A percentile compares a stretch with the other conserved stretches of the same genome.
Conservation (phyloP, 2,329 filamentous ascomycete species). For the Graphilbum fragrans region DNA sequence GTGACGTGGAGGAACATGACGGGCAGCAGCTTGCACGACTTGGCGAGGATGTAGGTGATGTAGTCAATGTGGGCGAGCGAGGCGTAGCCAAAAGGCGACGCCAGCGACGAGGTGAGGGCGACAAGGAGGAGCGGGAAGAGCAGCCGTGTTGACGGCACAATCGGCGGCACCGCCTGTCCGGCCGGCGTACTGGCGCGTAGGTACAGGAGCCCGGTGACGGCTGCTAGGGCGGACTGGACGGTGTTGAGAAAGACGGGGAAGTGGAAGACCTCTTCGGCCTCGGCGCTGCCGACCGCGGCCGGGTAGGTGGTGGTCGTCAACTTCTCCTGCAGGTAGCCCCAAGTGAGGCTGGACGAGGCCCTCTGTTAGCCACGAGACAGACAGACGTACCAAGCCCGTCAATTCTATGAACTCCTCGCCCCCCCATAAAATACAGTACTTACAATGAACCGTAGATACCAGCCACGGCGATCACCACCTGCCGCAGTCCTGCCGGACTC, state of each 20-base stretch:
- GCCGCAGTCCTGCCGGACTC: constrained; percentile 46
- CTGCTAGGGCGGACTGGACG: constrained; percentile 83
- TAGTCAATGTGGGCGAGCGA: constrained; percentile 91
- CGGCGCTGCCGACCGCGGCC: constrained; percentile 20
- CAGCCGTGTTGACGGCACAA: constrained; percentile 69
- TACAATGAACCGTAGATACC: constrained; percentile 98
- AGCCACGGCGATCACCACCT: constrained; percentile 76
- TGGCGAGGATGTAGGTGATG: constrained; percentile 92
- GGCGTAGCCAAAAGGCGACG: constrained; percentile 92
- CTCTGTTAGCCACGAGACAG: too few species aligned
- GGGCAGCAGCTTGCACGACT: constrained; percentile 96
- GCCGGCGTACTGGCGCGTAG: constrained; percentile 51
- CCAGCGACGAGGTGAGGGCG: constrained; percentile 75
- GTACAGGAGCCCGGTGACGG: constrained; percentile 70
- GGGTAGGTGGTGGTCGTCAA: constrained; percentile 89
- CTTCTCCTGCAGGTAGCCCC: constrained; percentile 93
- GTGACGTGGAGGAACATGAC: constrained; percentile 96
- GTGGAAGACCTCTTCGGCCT: constrained; percentile 63
- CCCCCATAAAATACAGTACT: constrained; percentile 15
- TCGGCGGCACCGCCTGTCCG: constrained; percentile 38
- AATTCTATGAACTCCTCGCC: background rate
- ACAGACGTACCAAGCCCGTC: too few species aligned
- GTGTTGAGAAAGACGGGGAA: constrained; percentile 95
- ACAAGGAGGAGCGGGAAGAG: constrained; percentile 72
- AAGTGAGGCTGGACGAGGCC: constrained; percentile 55